Base-by-base conservation (phyloP, 2,329 filamentous ascomycete species). In the Lasiodiplodia sp. region DNA sequence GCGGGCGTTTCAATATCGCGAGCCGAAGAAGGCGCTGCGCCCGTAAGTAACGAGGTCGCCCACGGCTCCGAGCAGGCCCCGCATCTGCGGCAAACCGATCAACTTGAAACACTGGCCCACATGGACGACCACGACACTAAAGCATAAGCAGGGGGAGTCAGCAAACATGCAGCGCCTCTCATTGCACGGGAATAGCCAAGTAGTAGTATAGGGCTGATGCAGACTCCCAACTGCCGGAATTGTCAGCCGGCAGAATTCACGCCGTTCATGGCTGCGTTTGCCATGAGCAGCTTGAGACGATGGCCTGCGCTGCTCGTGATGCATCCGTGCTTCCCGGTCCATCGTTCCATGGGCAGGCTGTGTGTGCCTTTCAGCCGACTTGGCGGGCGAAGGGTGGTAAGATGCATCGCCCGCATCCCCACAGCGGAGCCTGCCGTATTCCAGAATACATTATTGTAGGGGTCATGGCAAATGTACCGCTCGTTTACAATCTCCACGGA, bases 281-380 rank as follows among this genome's bases (percentile, higher is more conserved):
- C 52, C 38, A 21, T 60, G 16, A 52, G 47, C 60, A 28, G 34
- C 60, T 34, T 64, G 16, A 51, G 40, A 38, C 51, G 40, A 18
- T 64, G 40, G 37, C 58, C 58, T 10, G n/a, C n/a, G 60, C 60
- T 44, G 60, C 12, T 64, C 40, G 51, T 38, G 28, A 53, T 28
- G 62, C 52, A 65, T 38, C 62, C 62, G 62, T 55, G 49, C 31
- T 65, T 23, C 31, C 62, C 47, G 14, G n/a, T 23, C 16, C 62
- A n/a, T 49, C 47, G 51, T 53, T 31, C 47, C 62, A 65, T 11
- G 47, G 47, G 53, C n/a, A 28, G 28, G 28, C 5, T 28, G 28
- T 28, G 4, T 31, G 53, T n/a, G 47, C 47, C 16, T 31, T 34
- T 10, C 31, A 34, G 31, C 40, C 40, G 40, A 44, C 40, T 18